Evolutionary conservation across 2,329 filamentous ascomycete genomes (phyloP).

Genomic region (Nannizzia gypsea): DNA sequence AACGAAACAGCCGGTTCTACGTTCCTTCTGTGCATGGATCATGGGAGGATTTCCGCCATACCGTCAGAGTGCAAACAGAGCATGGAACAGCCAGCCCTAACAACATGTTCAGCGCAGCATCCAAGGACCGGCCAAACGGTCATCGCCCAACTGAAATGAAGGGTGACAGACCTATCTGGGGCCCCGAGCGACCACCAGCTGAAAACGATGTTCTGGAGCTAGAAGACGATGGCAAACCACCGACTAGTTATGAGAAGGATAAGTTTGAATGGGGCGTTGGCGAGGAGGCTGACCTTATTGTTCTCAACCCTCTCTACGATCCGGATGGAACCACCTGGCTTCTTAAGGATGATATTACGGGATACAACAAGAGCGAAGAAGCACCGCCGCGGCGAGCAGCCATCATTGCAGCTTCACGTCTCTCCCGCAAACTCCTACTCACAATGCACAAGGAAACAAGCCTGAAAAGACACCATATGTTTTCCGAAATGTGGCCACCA

Average conservation of each 20-base stretch:
- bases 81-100: constrained; percentile 54
- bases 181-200: constrained; percentile 59
- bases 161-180: constrained; percentile 64
- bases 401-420: constrained; percentile 77
- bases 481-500: constrained; percentile 92
- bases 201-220: constrained; percentile 59
- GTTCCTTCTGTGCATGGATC: constrained; percentile 62
- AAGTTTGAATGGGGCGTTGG: constrained; percentile 76
- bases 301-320: constrained; percentile 84
- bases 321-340: constrained; percentile 78
- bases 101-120: constrained; percentile 52
- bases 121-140: constrained; percentile 17
- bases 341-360: constrained; percentile 70
- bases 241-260: constrained; percentile 63
- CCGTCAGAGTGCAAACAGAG: constrained; percentile 63
- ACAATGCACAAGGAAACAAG: constrained; percentile 88
- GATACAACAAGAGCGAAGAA: constrained; percentile 56
- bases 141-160: constrained; percentile 17
- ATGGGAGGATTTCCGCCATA: constrained; percentile 70
- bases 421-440: constrained; percentile 65
- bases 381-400: constrained; percentile 63
- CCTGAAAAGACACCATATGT: constrained; percentile 76
- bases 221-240: constrained; percentile 62
- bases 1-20: constrained; percentile 67
- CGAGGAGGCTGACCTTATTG: constrained; percentile 84